These are phyloP conservation scores for Mycocentrospora acerina DNA, from an alignment of 2,329 filamentous ascomycete species.

Conservation along the genomic window DNA sequence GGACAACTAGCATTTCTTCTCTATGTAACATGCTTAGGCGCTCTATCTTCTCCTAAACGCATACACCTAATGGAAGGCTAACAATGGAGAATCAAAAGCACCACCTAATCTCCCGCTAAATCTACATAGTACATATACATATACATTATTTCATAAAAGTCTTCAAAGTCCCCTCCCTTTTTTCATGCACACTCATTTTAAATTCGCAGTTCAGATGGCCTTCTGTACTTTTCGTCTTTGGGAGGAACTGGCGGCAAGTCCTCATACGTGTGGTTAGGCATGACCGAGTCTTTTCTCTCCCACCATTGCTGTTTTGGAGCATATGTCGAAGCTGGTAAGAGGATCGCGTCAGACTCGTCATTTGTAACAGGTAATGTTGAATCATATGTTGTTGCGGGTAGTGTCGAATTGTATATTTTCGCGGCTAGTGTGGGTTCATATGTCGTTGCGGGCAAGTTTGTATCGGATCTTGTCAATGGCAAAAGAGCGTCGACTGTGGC, in stretches of 20 bases:
- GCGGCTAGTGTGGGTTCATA: slow-evolving; percentile 12
- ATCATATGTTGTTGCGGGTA: slow-evolving; percentile 14
- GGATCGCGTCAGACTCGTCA: neutral
- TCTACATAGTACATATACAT: too few relatives aligned
- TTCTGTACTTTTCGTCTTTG: slow-evolving; percentile 15
- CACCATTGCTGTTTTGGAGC: slow-evolving; percentile 3
- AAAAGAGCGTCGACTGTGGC: too few relatives aligned
- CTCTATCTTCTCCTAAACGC: too few relatives aligned
- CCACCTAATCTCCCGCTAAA: too few relatives aligned
- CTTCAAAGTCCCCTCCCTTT: neutral
- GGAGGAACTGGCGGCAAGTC: slow-evolving; percentile 16
- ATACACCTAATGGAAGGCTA: too few relatives aligned
- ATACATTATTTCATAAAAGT: too few relatives aligned
- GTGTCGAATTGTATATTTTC: slow-evolving; percentile 9
- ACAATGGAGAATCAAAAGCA: too few relatives aligned
- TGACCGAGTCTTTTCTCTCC: slow-evolving; percentile 24
- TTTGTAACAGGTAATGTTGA: slow-evolving; percentile 2
- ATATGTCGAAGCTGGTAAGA: slow-evolving; percentile 18
- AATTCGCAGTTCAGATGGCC: neutral
- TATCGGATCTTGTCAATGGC: neutral
- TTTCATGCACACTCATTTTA: too few relatives aligned
- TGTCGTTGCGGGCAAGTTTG: slow-evolving; percentile 11
- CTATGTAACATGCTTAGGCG: too few relatives aligned
- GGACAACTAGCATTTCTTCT: too few relatives aligned
- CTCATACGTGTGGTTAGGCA: slow-evolving; percentile 11